Evolutionary conservation across 225 moss, liverwort and hornwort genomes (phyloP), one percentile per base, ranked within the genome.

Genomic region (Thuidium tamariscinum): DNA sequence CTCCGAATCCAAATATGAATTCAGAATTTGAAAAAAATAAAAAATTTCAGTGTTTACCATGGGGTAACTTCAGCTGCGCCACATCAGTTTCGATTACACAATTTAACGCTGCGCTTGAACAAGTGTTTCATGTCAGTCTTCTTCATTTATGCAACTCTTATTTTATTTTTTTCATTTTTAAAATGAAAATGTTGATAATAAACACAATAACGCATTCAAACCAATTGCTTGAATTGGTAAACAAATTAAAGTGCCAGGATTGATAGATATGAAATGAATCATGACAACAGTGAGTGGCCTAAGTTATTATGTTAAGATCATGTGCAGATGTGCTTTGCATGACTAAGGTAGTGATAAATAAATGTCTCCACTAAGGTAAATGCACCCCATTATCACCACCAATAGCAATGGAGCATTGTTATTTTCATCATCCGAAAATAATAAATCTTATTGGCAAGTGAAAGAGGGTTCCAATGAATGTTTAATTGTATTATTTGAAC

Each of bases 401-500:
- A 42, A 26, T 22, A 42, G 42, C 15, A 15, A 42, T 16, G 16
- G 25, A 42, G 26, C 26, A 16, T 70, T 42, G 41, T 70, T 14
- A 9, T 5, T 27, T 26, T 70, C 16, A 42, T 42, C 42, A 16
- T 41, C 1, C 2, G 5, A 16, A 18, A 68, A 68, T 25, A 8
- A 4, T 70, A 5, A 13, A 26, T 41, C 5, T 15, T 15, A 26
- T 41, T 41, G 42, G 26, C 8, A 42, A 26, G 26, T 42, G 13
- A 41, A 69, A 69, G 13, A 39, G 23, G 13, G 23, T 68, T 39
- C 2, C 9, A 23, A 13, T 0, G 2, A 1, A 39, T 0, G 0
- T 23, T 69, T 25, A 7, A 14, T 41, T 41, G 25, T 5, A 15
- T 41, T 14, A 41, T 69, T 14, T 41, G 39, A 26, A 26, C 4